Base-by-base conservation (phyloP, 169 alveolate species). In the Cryptosporidium muris region DNA sequence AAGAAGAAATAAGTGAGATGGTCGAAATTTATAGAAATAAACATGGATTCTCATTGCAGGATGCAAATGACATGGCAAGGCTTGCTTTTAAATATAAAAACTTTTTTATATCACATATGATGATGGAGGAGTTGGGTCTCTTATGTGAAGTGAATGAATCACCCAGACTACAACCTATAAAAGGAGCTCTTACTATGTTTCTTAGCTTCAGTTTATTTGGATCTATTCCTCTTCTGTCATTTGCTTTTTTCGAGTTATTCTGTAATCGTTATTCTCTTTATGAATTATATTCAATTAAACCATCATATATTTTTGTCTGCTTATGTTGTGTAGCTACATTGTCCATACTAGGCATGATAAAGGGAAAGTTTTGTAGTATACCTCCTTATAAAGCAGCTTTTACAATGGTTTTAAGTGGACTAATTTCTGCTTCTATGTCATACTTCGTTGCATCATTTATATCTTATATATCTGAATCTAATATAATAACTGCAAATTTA, bases 121-220 rank as follows among this genome's bases (percentile, higher is more conserved):
- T 95, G 97, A 94, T 92, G 25, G 97, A 95, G 89, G 97, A 94
- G 80, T 88, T 94, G 62, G 97, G 97, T 9, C 91, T 94, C 34
- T 63, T 95, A 62, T 81, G 89, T 3, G 92, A 91, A 47, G 81
- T 90, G 52, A 95, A 90, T 40, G 90, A 90, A 58, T 92, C 94
- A 53, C 91, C 94, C 25, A 82, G 80, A 80, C 82, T 92, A 52
- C 58, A 60, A 7, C 63, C 63, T 25, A 16, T 45, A 12, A 51
- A 38, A 60, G 67, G 91, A 74, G 97, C 96, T 47, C 64, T 89
- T 74, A 65, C 93, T 43, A 95, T 94, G 97, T 94, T 92, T 82
- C 85, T 90, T 56, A 91, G 96, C 88, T 95, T 94, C 81, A 90
- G 94, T 66, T 40, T 91, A 2, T 92, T 95, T 64, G 97, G 97